Conservation (phyloP, 345 rosid genomes). For the Hibiscus tridactylites region DNA sequence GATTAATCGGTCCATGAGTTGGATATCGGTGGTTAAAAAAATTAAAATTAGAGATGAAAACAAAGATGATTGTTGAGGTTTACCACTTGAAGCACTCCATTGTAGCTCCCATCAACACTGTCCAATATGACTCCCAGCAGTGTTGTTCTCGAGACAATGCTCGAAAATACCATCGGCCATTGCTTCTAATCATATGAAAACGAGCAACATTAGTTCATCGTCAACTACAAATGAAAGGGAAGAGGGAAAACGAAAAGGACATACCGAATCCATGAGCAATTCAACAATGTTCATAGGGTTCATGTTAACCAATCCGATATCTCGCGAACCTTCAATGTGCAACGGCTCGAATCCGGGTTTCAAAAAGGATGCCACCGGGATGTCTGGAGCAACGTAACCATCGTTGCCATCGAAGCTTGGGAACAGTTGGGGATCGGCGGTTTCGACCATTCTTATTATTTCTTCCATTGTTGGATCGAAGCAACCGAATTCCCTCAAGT, state of each 20-base stretch:
- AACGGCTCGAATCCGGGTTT: not conserved
- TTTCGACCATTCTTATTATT: conserved; percentile 23
- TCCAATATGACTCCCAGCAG: conserved; percentile 24
- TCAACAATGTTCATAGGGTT: conserved; percentile 19
- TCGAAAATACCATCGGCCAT: conserved; percentile 34
- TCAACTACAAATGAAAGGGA: not conserved
- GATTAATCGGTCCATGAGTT: too few relatives aligned
- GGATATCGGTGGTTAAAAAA: too few relatives aligned
- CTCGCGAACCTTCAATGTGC: conserved; percentile 24
- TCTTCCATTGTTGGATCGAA: conserved; percentile 6
- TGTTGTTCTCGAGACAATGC: conserved; percentile 32
- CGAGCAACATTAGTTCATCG: not conserved
- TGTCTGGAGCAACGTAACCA: not conserved
- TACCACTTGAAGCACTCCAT: conserved; percentile 48
- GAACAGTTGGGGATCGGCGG: not conserved
- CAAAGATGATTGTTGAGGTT: not conserved
- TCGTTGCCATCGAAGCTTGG: conserved; percentile 1
- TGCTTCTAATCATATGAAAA: conserved; percentile 25
- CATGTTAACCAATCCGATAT: conserved; percentile 16
- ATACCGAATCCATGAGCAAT: conserved; percentile 33
- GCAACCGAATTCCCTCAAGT: not conserved
- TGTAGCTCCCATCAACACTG: conserved; percentile 17
- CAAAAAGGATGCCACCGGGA: not conserved
- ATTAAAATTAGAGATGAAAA: not conserved
- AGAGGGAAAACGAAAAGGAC: not conserved